Evolutionary conservation across 768 basidiomycete genomes (phyloP).

Genomic region (Cystofilobasidium bisporidii): DNA sequence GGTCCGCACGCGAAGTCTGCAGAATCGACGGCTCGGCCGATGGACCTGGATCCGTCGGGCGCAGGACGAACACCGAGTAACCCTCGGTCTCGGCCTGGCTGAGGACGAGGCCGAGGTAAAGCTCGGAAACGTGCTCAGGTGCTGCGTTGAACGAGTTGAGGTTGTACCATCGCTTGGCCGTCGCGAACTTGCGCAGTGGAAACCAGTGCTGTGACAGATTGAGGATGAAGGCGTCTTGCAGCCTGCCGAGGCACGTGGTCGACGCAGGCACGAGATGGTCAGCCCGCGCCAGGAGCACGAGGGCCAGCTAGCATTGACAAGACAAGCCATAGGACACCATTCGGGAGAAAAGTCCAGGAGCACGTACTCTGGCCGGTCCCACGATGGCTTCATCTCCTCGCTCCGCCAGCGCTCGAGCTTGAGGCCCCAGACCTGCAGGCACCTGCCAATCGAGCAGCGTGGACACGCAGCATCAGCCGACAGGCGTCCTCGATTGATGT

Average conservation of each 20-base stretch:
- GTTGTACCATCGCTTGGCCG: slow-evolving; percentile 20
- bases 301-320: no score
- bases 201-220: slow-evolving; percentile 26
- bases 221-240: slow-evolving; percentile 24
- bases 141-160: slow-evolving; percentile 22
- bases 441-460: no score
- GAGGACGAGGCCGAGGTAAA: slow-evolving; percentile 23
- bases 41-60: neutral
- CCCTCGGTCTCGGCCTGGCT: slow-evolving; percentile 23
- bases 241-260: neutral
- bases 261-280: no score
- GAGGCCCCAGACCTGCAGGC: slow-evolving; percentile 16
- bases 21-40: slow-evolving; percentile 12
- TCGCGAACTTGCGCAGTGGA: slow-evolving; percentile 17
- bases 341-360: no score
- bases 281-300: no score
- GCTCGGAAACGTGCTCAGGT: slow-evolving; percentile 19
- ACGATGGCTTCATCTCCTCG: slow-evolving; percentile 12
- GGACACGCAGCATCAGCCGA: neutral
- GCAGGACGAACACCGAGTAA: slow-evolving; percentile 27
- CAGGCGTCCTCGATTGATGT: no score
- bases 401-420: slow-evolving; percentile 22
- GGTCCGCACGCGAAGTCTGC: slow-evolving; percentile 15
- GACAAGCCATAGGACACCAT: no score
- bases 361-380: slow-evolving; percentile 25